These are phyloP conservation scores for Hyphodiscus sp. DNA, from an alignment of 2,329 filamentous ascomycete species.

Conservation along the genomic window DNA sequence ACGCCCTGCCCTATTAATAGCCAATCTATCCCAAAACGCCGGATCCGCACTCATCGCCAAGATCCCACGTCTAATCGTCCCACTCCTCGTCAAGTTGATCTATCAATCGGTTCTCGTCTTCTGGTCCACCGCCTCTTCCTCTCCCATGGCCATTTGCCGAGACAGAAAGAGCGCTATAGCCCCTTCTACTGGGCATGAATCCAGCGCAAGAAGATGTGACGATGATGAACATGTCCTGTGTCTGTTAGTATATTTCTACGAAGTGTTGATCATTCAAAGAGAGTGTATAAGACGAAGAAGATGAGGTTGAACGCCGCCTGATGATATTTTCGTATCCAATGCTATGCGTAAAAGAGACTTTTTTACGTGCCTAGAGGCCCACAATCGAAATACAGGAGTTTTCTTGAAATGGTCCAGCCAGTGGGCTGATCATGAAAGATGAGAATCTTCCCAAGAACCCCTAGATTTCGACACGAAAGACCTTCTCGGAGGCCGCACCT, in stretches of 20 bases:
- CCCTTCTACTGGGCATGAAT: slow-evolving; percentile 56
- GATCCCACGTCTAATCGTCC: slow-evolving; percentile 58
- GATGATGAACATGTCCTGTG: slow-evolving; percentile 60
- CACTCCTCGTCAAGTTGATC: slow-evolving; percentile 96
- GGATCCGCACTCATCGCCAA: background rate
- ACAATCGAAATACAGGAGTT: background rate
- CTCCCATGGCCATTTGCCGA: slow-evolving; percentile 44
- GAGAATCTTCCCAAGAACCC: slow-evolving; percentile 23
- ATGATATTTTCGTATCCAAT: slow-evolving; percentile 2
- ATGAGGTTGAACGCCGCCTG: too few species aligned
- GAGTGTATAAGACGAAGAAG: background rate
- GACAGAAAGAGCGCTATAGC: slow-evolving; percentile 59
- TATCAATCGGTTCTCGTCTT: slow-evolving; percentile 90
- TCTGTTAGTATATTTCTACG: slow-evolving; percentile 8
- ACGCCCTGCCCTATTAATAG: background rate
- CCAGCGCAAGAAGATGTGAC: slow-evolving; percentile 63
- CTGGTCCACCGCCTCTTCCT: slow-evolving; percentile 32
- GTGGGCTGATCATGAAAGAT: slow-evolving; percentile 18
- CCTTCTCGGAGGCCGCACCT: slow-evolving; percentile 20
- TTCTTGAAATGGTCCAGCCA: background rate
- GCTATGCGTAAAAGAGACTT: slow-evolving; percentile 1
- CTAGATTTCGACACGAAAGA: slow-evolving; percentile 19
- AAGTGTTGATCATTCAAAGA: background rate
- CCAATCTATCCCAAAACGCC: slow-evolving; percentile 7
- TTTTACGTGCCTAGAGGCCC: background rate